These are phyloP conservation scores for Amylocystis lapponica DNA, from an alignment of 768 basidiomycete species.

Conservation along the genomic window DNA sequence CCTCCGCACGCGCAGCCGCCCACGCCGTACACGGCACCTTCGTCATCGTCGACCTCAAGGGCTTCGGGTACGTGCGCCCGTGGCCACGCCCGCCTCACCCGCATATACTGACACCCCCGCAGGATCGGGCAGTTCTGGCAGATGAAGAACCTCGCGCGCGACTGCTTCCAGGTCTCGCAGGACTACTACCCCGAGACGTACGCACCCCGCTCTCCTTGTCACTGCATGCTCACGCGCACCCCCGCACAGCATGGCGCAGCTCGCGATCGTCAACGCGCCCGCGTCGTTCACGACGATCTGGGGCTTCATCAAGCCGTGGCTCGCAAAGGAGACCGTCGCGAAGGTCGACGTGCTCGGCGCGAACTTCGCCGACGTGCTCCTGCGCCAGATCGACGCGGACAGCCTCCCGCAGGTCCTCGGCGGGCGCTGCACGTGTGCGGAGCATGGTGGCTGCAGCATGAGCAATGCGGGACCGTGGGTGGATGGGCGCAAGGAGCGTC, in stretches of 20 bases:
- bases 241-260: slow-evolving; percentile 57
- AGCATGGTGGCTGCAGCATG: slow-evolving; percentile 50
- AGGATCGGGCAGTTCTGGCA: slow-evolving; percentile 70
- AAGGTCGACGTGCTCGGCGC: slow-evolving; percentile 64
- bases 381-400: slow-evolving; percentile 57
- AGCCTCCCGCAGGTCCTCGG: slow-evolving; percentile 57
- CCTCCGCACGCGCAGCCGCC: slow-evolving; percentile 51
- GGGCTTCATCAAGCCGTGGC: slow-evolving; percentile 63
- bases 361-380: slow-evolving; percentile 50
- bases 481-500: slow-evolving; percentile 36
- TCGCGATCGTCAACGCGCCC: slow-evolving; percentile 69
- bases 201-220: slow-evolving; percentile 15
- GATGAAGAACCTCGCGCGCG: slow-evolving; percentile 56
- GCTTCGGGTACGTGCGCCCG: slow-evolving; percentile 70
- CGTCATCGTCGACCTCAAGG: slow-evolving; percentile 66
- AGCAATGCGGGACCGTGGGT: slow-evolving; percentile 71
- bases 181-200: slow-evolving; percentile 78
- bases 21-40: slow-evolving; percentile 44
- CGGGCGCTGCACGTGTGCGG: slow-evolving; percentile 58
- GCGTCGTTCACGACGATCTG: slow-evolving; percentile 70
- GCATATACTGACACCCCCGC: too few species aligned
- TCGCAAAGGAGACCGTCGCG: slow-evolving; percentile 63
- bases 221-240: not conserved
- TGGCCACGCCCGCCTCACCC: slow-evolving; percentile 8
- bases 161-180: slow-evolving; percentile 69